phyloP scores from a whole-genome alignment of 225 moss, liverwort and hornwort genomes.

The Bryum argenteum region DNA sequence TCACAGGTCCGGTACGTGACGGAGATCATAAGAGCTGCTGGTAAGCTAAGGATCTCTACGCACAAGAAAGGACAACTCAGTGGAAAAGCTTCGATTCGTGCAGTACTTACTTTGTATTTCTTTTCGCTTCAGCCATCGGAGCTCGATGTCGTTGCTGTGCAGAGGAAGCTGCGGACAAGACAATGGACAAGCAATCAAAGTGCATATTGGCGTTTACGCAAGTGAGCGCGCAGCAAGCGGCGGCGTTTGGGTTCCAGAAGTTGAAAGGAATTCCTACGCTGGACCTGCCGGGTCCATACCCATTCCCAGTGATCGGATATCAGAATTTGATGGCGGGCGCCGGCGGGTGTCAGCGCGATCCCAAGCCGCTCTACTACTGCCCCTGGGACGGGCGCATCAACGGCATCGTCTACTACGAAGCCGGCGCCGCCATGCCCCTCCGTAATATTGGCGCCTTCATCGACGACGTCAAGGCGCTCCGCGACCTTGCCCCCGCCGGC shows the following conservation, averaged over 20 bases:
- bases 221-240: not conserved
- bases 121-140: not conserved
- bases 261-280: not conserved
- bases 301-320: conserved; percentile 40
- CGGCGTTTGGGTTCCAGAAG: conserved; percentile 28
- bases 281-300: not conserved
- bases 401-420: conserved; percentile 14
- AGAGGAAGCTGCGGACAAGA: conserved; percentile 22
- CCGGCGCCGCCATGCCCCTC: conserved; percentile 27
- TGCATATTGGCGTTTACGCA: not conserved
- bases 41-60: conserved; percentile 10
- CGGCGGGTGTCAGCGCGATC: conserved; percentile 37
- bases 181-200: not conserved
- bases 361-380: conserved; percentile 14
- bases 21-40: not conserved
- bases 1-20: not conserved
- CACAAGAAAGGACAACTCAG: no score
- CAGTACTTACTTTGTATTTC: no score
- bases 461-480: conserved; percentile 47
- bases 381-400: conserved; percentile 43
- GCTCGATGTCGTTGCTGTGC: not conserved
- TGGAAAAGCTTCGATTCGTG: no score
- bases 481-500: not conserved
- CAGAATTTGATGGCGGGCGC: conserved; percentile 28
- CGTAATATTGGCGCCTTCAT: conserved; percentile 36